A percentile compares a stretch with the other conserved stretches of the same genome.
Evolutionary conservation across 441 rosid species (phyloP).

Genomic region (Pelargonium fulgidum): DNA sequence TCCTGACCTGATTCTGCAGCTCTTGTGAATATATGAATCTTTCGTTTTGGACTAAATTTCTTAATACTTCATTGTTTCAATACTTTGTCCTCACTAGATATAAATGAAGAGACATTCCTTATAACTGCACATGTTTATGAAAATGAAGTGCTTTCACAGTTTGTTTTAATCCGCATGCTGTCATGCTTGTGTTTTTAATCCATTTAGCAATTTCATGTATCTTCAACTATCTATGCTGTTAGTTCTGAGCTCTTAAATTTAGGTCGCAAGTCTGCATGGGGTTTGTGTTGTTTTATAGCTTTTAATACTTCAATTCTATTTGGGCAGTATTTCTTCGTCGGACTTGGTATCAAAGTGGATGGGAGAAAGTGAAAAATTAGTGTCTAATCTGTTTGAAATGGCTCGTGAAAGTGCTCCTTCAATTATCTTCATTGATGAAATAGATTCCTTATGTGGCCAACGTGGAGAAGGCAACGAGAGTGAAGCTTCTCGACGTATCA

Average conservation of each 20-base stretch:
- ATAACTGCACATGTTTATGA: background rate
- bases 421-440: constrained; percentile 90
- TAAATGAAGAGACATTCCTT: background rate
- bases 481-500: constrained; percentile 99
- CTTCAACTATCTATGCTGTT: background rate
- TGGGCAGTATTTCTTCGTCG: constrained; percentile 76
- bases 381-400: constrained; percentile 94
- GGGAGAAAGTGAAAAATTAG: constrained; percentile 99
- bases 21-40: background rate
- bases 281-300: constrained; percentile 7
- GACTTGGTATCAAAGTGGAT: constrained; percentile 99
- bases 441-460: constrained; percentile 92
- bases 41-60: background rate
- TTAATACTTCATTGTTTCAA: too few relatives aligned
- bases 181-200: background rate
- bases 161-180: background rate
- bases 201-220: background rate
- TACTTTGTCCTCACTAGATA: background rate
- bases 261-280: constrained; percentile 1
- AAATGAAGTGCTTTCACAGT: background rate
- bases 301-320: constrained; percentile 18
- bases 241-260: background rate
- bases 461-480: constrained; percentile 99
- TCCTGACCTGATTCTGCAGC: background rate
- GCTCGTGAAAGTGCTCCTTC: constrained; percentile 99